Evolutionary conservation across 179 eudicot species (phyloP).

Genomic region (Carnegiea gigantea): DNA sequence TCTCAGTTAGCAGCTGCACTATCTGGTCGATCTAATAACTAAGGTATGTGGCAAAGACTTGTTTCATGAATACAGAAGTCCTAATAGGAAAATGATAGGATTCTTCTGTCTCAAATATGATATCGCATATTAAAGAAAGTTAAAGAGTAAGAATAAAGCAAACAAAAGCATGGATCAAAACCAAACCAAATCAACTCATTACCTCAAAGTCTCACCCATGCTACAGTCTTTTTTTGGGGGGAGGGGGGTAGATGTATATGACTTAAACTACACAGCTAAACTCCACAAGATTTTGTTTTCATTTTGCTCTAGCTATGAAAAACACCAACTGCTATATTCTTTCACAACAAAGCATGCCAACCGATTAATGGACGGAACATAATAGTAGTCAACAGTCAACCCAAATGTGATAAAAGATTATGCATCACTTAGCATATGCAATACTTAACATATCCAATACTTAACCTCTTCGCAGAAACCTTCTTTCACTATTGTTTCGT

Average conservation of each 20-base stretch:
- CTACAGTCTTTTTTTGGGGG: neutral
- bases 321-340: no score
- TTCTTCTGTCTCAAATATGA: neutral
- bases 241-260: neutral
- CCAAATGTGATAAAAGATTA: slow-evolving; percentile 13
- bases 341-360: neutral
- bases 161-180: neutral
- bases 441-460: slow-evolving; percentile 31
- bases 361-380: neutral
- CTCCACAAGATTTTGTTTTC: no score
- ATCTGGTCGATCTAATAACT: neutral
- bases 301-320: no score
- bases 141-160: neutral
- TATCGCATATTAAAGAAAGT: neutral
- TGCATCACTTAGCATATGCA: slow-evolving; percentile 13
- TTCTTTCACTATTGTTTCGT: slow-evolving; percentile 80
- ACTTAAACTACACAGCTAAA: no score
- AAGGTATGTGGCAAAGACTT: slow-evolving; percentile 9
- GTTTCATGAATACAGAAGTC: slow-evolving; percentile 3
- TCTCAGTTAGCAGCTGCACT: slow-evolving; percentile 11
- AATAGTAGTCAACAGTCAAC: neutral
- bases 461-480: slow-evolving; percentile 96
- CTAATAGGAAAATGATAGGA: neutral
- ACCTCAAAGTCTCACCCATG: neutral
- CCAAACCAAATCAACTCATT: neutral